Percentiles rank a stretch among this genome's conserved stretches.
Evolutionary conservation across 2,329 filamentous ascomycete species (phyloP).

Genomic region (Beauveria sp.): DNA sequence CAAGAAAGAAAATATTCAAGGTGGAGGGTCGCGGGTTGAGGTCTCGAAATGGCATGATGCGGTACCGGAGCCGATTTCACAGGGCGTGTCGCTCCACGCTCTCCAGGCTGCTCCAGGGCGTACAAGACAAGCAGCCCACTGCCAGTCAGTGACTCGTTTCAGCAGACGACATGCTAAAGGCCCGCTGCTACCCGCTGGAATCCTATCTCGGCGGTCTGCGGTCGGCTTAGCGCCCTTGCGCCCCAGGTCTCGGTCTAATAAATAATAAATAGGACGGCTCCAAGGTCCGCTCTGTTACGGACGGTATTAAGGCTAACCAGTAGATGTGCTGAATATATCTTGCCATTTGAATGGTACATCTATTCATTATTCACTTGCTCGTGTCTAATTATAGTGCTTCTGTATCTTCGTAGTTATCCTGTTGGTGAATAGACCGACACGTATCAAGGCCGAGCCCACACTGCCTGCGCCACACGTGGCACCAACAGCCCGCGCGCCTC

Average conservation of each 20-base stretch:
- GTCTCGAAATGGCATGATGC: slow-evolving; percentile 2
- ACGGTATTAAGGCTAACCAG: neutral
- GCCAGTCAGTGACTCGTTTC: slow-evolving; percentile 4
- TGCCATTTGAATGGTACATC: no score
- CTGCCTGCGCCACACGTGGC: slow-evolving; percentile 8
- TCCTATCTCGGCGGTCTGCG: slow-evolving; percentile 3
- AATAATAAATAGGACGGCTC: neutral
- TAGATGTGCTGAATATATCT: neutral
- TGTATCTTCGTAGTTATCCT: neutral
- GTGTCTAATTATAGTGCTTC: neutral
- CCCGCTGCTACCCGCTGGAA: slow-evolving; percentile 14
- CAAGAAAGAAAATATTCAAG: neutral
- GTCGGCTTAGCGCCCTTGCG: neutral
- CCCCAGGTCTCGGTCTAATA: neutral
- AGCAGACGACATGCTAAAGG: neutral
- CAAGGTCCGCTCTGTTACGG: neutral
- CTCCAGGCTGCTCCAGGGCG: neutral
- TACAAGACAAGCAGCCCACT: neutral
- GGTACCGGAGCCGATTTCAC: slow-evolving; percentile 2
- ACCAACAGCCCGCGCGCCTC: neutral
- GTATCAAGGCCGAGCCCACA: neutral
- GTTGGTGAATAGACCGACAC: neutral
- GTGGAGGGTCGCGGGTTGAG: neutral
- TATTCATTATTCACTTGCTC: neutral
- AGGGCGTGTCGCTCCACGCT: neutral